Percentiles rank a stretch among this genome's conserved stretches.
phyloP scores from a whole-genome alignment of 805 yeast genomes.

The Wickerhamomyces pijperi region DNA sequence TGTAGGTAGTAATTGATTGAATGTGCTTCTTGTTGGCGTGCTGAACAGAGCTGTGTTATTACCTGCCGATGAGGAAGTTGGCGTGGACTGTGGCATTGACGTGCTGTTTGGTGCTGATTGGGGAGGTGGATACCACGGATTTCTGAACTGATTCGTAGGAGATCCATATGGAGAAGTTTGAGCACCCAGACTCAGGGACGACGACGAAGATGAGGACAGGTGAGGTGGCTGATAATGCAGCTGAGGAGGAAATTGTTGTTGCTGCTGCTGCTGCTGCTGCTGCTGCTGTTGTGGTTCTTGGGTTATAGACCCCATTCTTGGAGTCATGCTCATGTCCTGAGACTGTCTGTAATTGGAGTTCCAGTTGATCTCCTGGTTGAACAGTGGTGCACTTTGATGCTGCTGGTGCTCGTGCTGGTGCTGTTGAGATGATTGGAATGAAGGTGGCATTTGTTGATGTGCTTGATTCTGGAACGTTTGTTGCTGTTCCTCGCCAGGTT shows the following conservation, averaged over 20 bases:
- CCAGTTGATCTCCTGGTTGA: constrained; percentile 15
- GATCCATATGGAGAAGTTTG: constrained; percentile 17
- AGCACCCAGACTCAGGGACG: neutral
- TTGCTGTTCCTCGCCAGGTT: too few species aligned
- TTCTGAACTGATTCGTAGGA: constrained; percentile 18
- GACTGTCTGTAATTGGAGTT: constrained; percentile 12
- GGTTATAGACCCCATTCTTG: constrained; percentile 6
- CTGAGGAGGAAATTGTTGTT: neutral
- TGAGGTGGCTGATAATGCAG: neutral
- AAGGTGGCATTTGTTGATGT: too few species aligned
- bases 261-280: neutral
- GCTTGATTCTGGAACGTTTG: too few species aligned
- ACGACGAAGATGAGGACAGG: neutral
- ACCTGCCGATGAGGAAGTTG: too few species aligned
- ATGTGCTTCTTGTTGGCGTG: constrained; percentile 13
- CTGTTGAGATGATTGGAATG: too few species aligned
- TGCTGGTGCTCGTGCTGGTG: too few species aligned
- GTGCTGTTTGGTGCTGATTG: constrained; percentile 6
- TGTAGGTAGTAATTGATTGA: constrained; percentile 32
- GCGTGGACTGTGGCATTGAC: neutral
- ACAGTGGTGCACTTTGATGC: neutral
- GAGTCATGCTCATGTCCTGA: constrained; percentile 10
- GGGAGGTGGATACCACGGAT: constrained; percentile 17
- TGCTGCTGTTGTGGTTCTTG: neutral
- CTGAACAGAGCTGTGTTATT: constrained; percentile 8